Evolutionary conservation across 2,329 filamentous ascomycete species (phyloP).

Genomic region (Hypoxylon rubiginosum): DNA sequence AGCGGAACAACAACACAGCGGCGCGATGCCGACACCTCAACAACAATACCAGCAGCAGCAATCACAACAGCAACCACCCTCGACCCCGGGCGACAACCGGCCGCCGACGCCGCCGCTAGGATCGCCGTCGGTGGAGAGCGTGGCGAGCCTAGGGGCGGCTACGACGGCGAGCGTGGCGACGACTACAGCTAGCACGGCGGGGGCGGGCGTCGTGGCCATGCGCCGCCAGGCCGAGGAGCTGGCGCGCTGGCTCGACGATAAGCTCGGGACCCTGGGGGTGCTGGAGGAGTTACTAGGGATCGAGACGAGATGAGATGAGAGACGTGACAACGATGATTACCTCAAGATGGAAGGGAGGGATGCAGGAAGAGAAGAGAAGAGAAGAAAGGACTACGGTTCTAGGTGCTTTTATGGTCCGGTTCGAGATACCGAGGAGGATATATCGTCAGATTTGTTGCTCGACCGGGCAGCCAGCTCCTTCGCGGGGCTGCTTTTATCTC

Average conservation of each 20-base stretch:
- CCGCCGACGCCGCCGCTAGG: slow-evolving; percentile 52
- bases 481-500: neutral
- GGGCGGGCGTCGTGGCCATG: slow-evolving; percentile 64
- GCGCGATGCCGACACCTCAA: slow-evolving; percentile 40
- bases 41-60: no score
- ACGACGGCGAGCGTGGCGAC: slow-evolving; percentile 61
- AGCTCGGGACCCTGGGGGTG: slow-evolving; percentile 66
- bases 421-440: no score
- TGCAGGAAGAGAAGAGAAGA: neutral
- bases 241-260: slow-evolving; percentile 71
- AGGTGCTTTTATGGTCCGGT: neutral
- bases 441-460: no score
- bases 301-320: slow-evolving; percentile 44
- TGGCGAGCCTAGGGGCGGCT: slow-evolving; percentile 59
- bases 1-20: neutral
- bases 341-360: no score
- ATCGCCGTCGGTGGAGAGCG: slow-evolving; percentile 61
- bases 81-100: slow-evolving; percentile 29
- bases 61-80: neutral
- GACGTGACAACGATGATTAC: neutral
- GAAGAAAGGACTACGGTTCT: neutral
- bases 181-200: slow-evolving; percentile 58
- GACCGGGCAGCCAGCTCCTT: neutral
- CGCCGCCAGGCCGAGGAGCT: slow-evolving; percentile 71
- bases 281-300: slow-evolving; percentile 62